Evolutionary conservation across 108 stramenopile genomes (phyloP), one percentile per base, ranked within the genome.

Genomic region (Skeletonema costatum): DNA sequence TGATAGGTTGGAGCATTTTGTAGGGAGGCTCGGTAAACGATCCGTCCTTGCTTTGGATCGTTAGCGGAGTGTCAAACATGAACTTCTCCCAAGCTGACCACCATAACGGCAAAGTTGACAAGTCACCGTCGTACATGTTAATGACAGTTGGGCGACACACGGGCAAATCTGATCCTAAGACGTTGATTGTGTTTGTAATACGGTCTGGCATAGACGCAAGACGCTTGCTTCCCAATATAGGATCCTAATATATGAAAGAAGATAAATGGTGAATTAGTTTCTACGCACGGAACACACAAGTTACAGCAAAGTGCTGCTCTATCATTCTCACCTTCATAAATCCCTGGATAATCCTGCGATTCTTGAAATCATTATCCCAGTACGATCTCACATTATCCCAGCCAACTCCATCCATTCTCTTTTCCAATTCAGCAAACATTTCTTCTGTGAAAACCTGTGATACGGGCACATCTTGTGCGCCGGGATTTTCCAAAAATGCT

Each of bases 111-210:
- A 92, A 68, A 21, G 69, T 86, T 42, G 80, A 77, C 48, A 98
- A 76, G 51, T 92, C 91, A 9, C 88, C 93, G 21, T 76, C 88
- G 71, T 97, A 97, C 95, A 97, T 97, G 81, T 97, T 98, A 72
- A 98, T 98, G 14, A 97, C 94, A 32, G 97, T 97, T 19, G 97
- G 97, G 12, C 97, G 91, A 67, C 76, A 94, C 9, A 92, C 87
- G 46, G 75, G 73, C 7, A 61, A 70, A 11, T 79, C 78, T 10
- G 68, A 63, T 19, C 66, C 75, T 21, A 81, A 78, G 5, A 89
- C 68, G 48, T 86, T 90, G 69, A 96, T 92, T 2, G 93, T 93
- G 79, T 96, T 96, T 14, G 96, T 96, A 36, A 94, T 90, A 25
- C 96, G 90, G 71, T 96, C 96, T 2, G 85, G 96, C 96, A 96